Base-by-base conservation (phyloP, 305 asterid species). In the Petunia hybrid region DNA sequence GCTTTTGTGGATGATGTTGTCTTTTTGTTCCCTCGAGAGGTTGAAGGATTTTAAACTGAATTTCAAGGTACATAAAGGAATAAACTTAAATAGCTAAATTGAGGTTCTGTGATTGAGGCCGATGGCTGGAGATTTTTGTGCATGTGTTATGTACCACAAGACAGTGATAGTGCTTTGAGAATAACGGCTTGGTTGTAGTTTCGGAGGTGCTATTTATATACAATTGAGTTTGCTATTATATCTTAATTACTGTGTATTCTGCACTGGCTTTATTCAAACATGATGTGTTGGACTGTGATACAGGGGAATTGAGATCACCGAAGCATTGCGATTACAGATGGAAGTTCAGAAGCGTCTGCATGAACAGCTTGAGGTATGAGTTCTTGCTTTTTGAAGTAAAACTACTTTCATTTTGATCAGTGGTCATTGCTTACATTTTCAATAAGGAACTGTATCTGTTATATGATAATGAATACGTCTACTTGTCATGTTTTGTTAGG, bases 311-410 rank as follows among this genome's bases (percentile, higher is more conserved):
- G 96, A 92, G 88, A 92, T 94, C 84, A 89, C 97, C 62, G 98
- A 94, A 88, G 98, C 98, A 43, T 82, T 94, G 79, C 91, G 97
- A 6, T 85, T 94, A 80, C 98, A 94, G 86, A 89, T 94, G 92
- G 98, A 94, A 85, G 97, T 94, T 79, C 98, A 94, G 83, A 94
- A 94, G 89, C 91, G 94, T 80, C 94, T 94, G 74, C 98, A 94
- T 55, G 97, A 92, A 86, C 98, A 94, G 85, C 98, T 94, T 80
- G 98, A 94, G 93, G 98, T 94, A 88, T 71, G 82, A 43, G 55
- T 82, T 66, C 78, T 10, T 79, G 77, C 86, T 85, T 63, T 22
- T 45, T 38, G 64, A 85, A 8, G 59, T 35, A 66, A 62, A 76
- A 75, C 9, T 51, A n/a, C 59, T 43, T 3, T 10, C 74, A 51